Base-by-base conservation (phyloP, 2,329 filamentous ascomycete species). In the Trichoderma sp. region DNA sequence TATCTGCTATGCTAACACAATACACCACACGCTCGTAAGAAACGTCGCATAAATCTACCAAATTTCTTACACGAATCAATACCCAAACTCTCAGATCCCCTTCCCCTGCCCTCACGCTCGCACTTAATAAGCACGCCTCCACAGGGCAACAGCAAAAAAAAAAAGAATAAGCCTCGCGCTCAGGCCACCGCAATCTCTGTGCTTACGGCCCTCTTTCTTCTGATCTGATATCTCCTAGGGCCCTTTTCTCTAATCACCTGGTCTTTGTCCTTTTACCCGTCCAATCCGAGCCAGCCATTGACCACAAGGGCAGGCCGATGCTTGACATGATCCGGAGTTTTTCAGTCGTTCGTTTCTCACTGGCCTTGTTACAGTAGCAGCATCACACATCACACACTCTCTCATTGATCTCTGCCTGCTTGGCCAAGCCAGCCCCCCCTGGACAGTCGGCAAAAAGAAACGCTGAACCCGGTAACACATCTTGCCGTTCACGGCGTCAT, bases 131-230 rank as follows among this genome's bases (percentile, higher is more conserved):
- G 49, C 49, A 3, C 37, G 61, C 52, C 62, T 66, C 62, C 62
- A 57, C 62, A 66, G 16, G 14, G 14, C 47, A 24, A 33, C 27
- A 27, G 19, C 29, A 35, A 13, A 35, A 16, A 1, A 40, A 19
- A 43, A 43, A 43, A 40, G 37, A 35, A 35, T 53, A 43, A 66
- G 53, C 52, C 62, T 58, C 35, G 56, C 62, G 62, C 62, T 66
- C 62, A 66, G 62, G 29, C 62, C 62, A 66, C 62, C 37, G 53
- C 62, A 66, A 66, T 66, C 62, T 66, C 62, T 66, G 53, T 66
- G 62, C 62, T 66, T 66, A 66, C 62, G 61, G 61, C 53, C 31
- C 53, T 31, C 27, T 31, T 19, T n/a, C 52, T 55, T 31, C 33
- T 66, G 53, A 66, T 66, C 62, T 57, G 53, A 66, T 66, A 66